Conservation (phyloP, 164 flowering plant species). For the Akebia trifoliata region DNA sequence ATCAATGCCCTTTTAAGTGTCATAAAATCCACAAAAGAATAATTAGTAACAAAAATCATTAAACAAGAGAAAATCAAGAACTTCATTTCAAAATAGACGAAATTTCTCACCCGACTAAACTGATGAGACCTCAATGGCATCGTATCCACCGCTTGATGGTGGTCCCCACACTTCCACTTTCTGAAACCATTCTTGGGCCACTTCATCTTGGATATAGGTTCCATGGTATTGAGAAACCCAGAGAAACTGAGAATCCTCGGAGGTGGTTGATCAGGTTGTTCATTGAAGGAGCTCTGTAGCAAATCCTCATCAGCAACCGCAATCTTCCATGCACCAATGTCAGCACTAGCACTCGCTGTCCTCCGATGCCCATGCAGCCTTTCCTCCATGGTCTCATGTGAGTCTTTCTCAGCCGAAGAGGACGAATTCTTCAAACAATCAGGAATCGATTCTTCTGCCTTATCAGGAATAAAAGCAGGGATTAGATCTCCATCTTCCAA, state of each 20-base stretch:
- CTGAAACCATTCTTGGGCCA: conserved; percentile 65
- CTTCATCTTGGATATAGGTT: conserved; percentile 47
- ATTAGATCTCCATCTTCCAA: conserved; percentile 11
- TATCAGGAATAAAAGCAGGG: background rate
- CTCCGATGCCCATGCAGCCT: conserved; percentile 65
- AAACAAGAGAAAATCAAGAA: background rate
- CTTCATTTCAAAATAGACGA: background rate
- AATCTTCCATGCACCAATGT: conserved; percentile 67
- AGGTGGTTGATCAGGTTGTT: conserved; percentile 36
- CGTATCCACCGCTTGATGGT: conserved; percentile 36
- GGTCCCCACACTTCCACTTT: conserved; percentile 58
- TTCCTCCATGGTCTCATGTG: conserved; percentile 32
- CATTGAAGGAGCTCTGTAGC: conserved; percentile 20
- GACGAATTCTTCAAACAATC: conserved; percentile 30
- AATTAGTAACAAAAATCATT: background rate
- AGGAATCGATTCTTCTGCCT: conserved; percentile 11
- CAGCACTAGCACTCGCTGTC: conserved; percentile 84
- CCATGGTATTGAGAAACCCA: conserved; percentile 48
- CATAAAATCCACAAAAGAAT: background rate
- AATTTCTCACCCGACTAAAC: conserved; percentile 40
- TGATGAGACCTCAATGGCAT: conserved; percentile 34
- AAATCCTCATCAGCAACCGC: conserved; percentile 35
- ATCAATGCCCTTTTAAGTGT: conserved; percentile 40
- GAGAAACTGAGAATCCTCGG: conserved; percentile 65
- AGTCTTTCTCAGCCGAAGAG: conserved; percentile 29